Conservation (phyloP, 345 rosid species). For the Eucalyptus tenuipes region DNA sequence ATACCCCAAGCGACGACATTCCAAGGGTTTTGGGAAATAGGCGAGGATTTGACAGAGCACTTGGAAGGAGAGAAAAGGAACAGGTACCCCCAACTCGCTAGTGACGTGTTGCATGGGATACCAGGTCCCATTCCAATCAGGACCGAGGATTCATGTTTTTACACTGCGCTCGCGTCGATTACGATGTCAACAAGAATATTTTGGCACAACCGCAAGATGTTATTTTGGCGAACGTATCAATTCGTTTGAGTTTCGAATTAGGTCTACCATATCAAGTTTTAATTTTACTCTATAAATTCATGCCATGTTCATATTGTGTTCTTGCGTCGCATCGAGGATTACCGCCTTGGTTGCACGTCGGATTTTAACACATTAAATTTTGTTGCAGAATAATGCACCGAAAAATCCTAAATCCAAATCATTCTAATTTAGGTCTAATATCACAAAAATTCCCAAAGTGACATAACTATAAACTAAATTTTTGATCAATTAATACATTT, state of each 20-base stretch:
- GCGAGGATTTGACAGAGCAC: neutral
- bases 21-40: neutral
- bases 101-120: neutral
- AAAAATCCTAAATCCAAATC: no score
- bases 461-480: no score
- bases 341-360: accelerated
- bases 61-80: neutral
- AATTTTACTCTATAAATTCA: neutral
- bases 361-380: no score
- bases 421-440: no score
- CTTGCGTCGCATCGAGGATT: neutral
- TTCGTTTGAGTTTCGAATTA: neutral
- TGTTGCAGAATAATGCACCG: accelerated
- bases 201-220: neutral
- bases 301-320: neutral
- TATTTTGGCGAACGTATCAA: neutral
- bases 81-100: no score
- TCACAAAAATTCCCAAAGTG: no score
- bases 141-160: neutral
- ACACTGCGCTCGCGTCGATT: neutral
- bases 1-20: neutral
- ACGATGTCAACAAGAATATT: neutral
- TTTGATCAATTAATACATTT: accelerated
- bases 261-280: neutral
- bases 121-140: neutral